Evolutionary conservation across 805 yeast genomes (phyloP).

Genomic region (Pichia thaimueangensis): DNA sequence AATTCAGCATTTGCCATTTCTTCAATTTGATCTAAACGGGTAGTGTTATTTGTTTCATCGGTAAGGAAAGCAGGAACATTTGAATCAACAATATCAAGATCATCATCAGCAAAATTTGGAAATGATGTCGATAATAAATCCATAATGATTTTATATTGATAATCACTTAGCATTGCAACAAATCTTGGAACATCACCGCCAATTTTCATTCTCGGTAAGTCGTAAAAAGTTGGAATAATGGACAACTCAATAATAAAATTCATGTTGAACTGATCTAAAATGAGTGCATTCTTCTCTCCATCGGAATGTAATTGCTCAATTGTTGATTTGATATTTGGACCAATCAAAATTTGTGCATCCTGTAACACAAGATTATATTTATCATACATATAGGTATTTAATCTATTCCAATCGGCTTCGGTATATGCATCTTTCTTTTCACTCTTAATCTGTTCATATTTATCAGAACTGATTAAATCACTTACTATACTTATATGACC

Average conservation of each 20-base stretch:
- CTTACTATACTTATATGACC: conserved; percentile 86
- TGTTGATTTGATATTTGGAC: conserved; percentile 72
- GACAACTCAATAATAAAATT: conserved; percentile 74
- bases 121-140: conserved; percentile 61
- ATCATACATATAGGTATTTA: conserved; percentile 84
- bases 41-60: not conserved
- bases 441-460: conserved; percentile 61
- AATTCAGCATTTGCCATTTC: not conserved
- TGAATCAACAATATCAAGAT: not conserved
- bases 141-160: conserved; percentile 86
- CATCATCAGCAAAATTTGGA: conserved; percentile 37
- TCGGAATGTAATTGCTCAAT: conserved; percentile 60
- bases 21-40: not conserved
- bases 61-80: not conserved
- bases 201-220: conserved; percentile 64
- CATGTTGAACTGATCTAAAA: conserved; percentile 71
- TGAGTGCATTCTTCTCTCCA: conserved; percentile 44
- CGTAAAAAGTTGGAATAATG: conserved; percentile 73
- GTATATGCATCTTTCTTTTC: conserved; percentile 49
- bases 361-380: conserved; percentile 68
- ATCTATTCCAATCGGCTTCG: conserved; percentile 65
- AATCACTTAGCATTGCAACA: conserved; percentile 71
- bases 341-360: conserved; percentile 85
- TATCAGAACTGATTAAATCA: conserved; percentile 67
- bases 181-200: conserved; percentile 74